A percentile compares a stretch with the other conserved stretches of the same genome.
phyloP scores from a whole-genome alignment of 306 rosid species.

The Acacia melanoxylon region DNA sequence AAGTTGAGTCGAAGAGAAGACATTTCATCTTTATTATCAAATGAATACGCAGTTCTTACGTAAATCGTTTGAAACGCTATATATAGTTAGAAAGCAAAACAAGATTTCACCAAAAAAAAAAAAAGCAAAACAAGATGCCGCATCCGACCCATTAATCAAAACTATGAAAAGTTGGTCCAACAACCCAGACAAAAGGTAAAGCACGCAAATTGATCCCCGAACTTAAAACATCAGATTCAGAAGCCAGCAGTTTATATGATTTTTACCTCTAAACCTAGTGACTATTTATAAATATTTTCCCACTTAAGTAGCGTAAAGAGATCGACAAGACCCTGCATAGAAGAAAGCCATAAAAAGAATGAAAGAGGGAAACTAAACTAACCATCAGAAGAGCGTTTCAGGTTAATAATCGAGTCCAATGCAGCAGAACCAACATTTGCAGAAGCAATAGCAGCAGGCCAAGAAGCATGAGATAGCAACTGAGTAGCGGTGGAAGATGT shows the following conservation, averaged over 20 bases:
- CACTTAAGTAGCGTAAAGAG: neutral
- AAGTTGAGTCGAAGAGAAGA: neutral
- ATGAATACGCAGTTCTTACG: neutral
- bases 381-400: constrained; percentile 86
- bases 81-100: neutral
- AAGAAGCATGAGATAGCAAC: constrained; percentile 51
- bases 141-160: constrained; percentile 3
- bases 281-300: neutral
- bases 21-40: neutral
- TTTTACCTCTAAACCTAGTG: neutral
- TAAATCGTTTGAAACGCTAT: neutral
- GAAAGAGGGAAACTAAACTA: constrained; percentile 15
- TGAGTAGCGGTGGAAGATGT: constrained; percentile 42
- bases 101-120: too few relatives aligned
- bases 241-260: neutral
- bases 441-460: constrained; percentile 47
- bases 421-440: constrained; percentile 26
- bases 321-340: neutral
- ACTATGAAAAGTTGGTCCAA: neutral
- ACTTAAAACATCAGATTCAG: neutral
- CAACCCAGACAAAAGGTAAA: neutral
- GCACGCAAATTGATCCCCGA: neutral
- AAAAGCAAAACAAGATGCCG: neutral
- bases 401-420: constrained; percentile 38
- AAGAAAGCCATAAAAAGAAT: neutral